A percentile compares a stretch with the other conserved stretches of the same genome.
These are phyloP conservation scores for Lenwebbia sp. DNA, from an alignment of 345 rosid species.

Conservation along the genomic window DNA sequence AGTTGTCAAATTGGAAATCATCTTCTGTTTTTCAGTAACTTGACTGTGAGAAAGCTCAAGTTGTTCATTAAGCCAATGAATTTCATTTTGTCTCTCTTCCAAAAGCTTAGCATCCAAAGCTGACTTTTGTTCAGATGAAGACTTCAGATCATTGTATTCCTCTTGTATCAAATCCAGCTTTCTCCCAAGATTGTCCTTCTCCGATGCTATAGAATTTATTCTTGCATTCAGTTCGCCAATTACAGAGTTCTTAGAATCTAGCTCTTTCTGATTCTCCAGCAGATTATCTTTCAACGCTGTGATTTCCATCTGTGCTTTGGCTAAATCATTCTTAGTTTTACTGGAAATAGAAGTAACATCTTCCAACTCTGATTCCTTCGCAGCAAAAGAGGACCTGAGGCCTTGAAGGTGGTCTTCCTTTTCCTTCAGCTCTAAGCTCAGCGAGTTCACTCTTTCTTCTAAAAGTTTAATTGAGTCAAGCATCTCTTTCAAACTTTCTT, in stretches of 20 bases:
- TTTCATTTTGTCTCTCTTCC: conserved; percentile 37
- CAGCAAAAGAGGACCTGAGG: conserved; percentile 32
- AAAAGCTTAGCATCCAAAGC: conserved; percentile 40
- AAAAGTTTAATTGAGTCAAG: conserved; percentile 30
- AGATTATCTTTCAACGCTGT: conserved; percentile 33
- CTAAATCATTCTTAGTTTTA: conserved; percentile 43
- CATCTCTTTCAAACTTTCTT: conserved; percentile 46
- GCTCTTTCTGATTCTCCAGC: conserved; percentile 25
- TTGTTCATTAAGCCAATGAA: conserved; percentile 38
- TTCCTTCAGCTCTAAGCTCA: conserved; percentile 55
- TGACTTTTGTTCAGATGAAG: conserved; percentile 44
- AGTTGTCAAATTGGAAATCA: conserved; percentile 31
- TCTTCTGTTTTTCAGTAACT: conserved; percentile 20
- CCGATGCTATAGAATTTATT: conserved; percentile 31
- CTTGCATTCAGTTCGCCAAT: conserved; percentile 46
- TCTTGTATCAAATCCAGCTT: conserved; percentile 31
- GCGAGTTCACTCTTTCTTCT: conserved; percentile 43
- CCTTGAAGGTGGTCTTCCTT: conserved; percentile 38
- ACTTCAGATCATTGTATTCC: conserved; percentile 44
- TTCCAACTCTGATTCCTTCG: conserved; percentile 53
- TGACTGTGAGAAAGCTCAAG: conserved; percentile 30
- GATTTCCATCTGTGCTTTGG: conserved; percentile 35
- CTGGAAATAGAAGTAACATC: conserved; percentile 25
- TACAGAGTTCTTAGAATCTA: conserved; percentile 36
- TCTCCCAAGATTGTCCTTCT: conserved; percentile 36